These are phyloP conservation scores for Catharanthus roseus DNA, from an alignment of 257 asterid species.

Conservation along the genomic window DNA sequence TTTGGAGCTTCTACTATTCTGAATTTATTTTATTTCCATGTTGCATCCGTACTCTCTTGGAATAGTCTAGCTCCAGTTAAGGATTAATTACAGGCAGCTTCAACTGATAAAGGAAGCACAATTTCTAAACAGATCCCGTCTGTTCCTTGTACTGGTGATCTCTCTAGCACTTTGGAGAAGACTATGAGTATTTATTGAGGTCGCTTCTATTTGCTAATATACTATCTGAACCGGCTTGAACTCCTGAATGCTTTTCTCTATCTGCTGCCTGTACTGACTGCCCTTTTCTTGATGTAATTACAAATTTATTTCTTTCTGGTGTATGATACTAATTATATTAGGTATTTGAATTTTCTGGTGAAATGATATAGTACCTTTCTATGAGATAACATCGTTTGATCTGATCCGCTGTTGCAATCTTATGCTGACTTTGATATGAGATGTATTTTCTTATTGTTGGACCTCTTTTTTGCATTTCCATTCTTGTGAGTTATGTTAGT, in stretches of 20 bases:
- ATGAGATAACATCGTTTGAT: neutral
- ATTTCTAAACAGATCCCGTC: neutral
- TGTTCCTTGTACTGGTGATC: neutral
- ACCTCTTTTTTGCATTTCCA: neutral
- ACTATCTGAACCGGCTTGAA: no score
- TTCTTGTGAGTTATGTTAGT: neutral
- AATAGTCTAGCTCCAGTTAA: neutral
- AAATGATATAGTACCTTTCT: no score
- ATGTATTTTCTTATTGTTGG: neutral
- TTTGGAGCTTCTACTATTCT: slow-evolving; percentile 16
- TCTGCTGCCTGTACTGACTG: neutral
- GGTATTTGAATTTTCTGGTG: neutral
- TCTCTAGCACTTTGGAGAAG: slow-evolving; percentile 2
- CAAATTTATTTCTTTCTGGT: neutral
- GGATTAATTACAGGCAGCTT: neutral
- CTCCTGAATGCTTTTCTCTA: no score
- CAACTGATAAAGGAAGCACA: neutral
- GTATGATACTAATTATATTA: no score
- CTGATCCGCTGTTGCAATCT: neutral
- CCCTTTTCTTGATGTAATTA: neutral
- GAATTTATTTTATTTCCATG: slow-evolving; percentile 11
- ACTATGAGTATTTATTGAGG: neutral
- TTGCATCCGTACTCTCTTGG: neutral
- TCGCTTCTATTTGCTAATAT: neutral
- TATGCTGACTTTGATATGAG: neutral